Evolutionary conservation across 2,329 filamentous ascomycete genomes (phyloP).

Genomic region (Helotiales sp.): DNA sequence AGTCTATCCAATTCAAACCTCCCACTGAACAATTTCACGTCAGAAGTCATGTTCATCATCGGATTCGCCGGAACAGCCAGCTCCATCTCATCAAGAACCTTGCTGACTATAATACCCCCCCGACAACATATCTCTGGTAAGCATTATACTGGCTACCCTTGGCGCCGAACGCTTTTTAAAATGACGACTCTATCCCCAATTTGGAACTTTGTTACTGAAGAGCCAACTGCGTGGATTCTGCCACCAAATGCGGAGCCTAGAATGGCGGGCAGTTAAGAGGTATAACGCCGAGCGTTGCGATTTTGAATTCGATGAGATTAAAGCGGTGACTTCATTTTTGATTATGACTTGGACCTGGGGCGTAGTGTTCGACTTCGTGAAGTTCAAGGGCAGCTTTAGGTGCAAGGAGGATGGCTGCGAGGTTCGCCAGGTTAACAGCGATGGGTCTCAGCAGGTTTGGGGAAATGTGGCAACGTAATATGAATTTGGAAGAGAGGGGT

Average conservation of each 20-base stretch:
- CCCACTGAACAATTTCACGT: neutral
- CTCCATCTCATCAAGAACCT: neutral
- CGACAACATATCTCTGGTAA: neutral
- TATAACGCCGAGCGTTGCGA: neutral
- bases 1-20: neutral
- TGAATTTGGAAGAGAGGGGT: neutral
- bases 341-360: neutral
- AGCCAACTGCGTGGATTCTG: neutral
- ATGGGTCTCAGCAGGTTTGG: no score
- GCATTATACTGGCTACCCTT: neutral
- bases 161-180: neutral
- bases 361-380: neutral
- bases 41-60: neutral
- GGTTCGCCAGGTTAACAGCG: neutral
- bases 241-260: neutral
- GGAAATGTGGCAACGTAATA: no score
- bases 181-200: neutral
- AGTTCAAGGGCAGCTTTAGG: neutral
- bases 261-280: neutral
- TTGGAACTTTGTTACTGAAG: neutral
- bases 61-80: neutral
- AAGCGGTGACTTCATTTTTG: neutral
- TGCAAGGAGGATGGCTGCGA: neutral
- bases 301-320: neutral
- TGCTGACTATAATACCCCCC: neutral